Percentiles rank a stretch among this genome's conserved stretches.
Conservation (phyloP, 23 red algal genomes). For the Gracilaria gracilis region DNA sequence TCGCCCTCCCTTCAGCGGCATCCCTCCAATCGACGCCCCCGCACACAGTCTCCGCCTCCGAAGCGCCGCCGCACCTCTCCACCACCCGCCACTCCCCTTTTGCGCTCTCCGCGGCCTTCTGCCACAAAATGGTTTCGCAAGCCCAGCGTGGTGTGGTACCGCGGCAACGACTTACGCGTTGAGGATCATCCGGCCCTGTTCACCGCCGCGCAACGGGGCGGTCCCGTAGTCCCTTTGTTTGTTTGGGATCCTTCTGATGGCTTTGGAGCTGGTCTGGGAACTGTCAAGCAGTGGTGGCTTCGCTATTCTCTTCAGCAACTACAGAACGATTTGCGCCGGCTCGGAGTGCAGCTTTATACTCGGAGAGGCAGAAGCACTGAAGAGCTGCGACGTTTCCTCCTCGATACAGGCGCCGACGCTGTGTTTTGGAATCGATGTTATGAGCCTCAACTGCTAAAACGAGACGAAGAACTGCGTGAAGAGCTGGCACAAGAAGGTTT, state of each 20-base stretch:
- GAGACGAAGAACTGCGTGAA: constrained; percentile 80
- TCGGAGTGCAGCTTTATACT: constrained; percentile 82
- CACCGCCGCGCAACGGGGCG: constrained; percentile 87
- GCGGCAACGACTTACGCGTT: constrained; percentile 94
- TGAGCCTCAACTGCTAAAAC: constrained; percentile 80
- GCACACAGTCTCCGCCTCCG: constrained; percentile 30
- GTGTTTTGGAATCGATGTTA: constrained; percentile 99
- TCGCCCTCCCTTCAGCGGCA: constrained; percentile 27
- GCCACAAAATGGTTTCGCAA: constrained; percentile 72
- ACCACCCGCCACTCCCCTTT: neutral
- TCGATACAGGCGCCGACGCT: constrained; percentile 77
- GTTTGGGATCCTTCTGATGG: constrained; percentile 71
- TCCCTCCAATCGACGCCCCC: neutral
- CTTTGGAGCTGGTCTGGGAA: constrained; percentile 55
- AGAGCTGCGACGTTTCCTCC: constrained; percentile 68
- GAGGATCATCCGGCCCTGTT: constrained; percentile 95
- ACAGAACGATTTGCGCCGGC: constrained; percentile 60
- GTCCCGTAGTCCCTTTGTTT: constrained; percentile 85
- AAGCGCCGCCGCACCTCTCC: constrained; percentile 42
- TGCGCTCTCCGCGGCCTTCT: neutral
- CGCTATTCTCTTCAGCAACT: constrained; percentile 66
- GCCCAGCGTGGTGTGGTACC: constrained; percentile 90
- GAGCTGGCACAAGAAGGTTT: constrained; percentile 64
- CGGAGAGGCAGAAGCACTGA: constrained; percentile 67
- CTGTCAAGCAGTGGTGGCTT: constrained; percentile 91